Evolutionary conservation across 164 flowering plant species (phyloP).

Genomic region (Euptelea pleiosperma): DNA sequence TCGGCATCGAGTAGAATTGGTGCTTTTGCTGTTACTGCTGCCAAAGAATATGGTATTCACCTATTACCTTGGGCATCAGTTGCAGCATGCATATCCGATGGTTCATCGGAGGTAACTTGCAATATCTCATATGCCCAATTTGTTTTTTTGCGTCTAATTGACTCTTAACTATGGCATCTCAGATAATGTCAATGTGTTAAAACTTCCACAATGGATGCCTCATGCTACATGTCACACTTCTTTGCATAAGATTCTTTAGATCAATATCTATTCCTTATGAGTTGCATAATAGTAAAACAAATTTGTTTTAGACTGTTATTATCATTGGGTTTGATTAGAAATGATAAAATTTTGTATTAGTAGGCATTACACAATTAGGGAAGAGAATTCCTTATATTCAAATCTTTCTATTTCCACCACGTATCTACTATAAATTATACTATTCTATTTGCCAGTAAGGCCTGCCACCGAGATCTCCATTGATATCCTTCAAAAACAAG

Average conservation of each 20-base stretch:
- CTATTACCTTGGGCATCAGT: constrained; percentile 94
- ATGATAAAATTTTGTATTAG: too few species aligned
- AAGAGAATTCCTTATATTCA: too few species aligned
- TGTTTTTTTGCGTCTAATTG: not conserved
- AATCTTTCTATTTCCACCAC: too few species aligned
- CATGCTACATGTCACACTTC: not conserved
- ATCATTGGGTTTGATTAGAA: too few species aligned
- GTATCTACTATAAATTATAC: too few species aligned
- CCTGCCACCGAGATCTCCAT: too few species aligned
- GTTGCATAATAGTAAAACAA: too few species aligned
- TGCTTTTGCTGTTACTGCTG: constrained; percentile 67
- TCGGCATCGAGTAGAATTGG: constrained; percentile 74
- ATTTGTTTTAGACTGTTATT: too few species aligned
- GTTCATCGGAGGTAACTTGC: constrained; percentile 44
- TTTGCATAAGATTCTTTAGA: not conserved
- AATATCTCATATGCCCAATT: not conserved
- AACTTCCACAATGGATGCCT: not conserved
- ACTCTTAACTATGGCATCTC: not conserved
- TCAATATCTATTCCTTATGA: not conserved
- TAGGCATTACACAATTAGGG: too few species aligned
- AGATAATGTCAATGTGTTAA: not conserved
- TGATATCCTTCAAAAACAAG: too few species aligned
- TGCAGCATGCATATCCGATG: constrained; percentile 81
- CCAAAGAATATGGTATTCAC: constrained; percentile 85
- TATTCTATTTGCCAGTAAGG: too few species aligned